A percentile compares a stretch with the other conserved stretches of the same genome.
Evolutionary conservation across 306 rosid species (phyloP).

Genomic region (Psophocarpus tetragonolobus): DNA sequence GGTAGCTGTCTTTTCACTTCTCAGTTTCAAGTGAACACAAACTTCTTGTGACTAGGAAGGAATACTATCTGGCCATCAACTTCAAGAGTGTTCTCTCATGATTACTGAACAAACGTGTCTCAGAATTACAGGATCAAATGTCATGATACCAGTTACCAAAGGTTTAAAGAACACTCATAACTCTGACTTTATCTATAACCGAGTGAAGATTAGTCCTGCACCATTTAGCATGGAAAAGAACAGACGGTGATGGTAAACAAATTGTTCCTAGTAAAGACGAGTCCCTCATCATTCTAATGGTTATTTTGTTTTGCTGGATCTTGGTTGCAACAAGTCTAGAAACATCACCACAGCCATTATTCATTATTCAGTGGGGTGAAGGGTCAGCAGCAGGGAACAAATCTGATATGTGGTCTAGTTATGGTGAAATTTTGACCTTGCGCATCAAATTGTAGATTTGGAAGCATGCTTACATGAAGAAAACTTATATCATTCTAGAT

Average conservation of each 20-base stretch:
- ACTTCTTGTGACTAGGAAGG: not conserved
- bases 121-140: conserved; percentile 9
- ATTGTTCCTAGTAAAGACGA: conserved; percentile 16
- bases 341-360: conserved; percentile 10
- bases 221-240: not conserved
- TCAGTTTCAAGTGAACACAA: conserved; percentile 8
- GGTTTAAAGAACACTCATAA: conserved; percentile 10
- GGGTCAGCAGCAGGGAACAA: conserved; percentile 18
- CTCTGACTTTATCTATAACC: conserved; percentile 11
- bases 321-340: not conserved
- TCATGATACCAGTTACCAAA: not conserved
- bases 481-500: conserved; percentile 15
- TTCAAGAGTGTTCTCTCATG: not conserved
- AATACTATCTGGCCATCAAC: not conserved
- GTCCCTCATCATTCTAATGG: conserved; percentile 4
- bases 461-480: not conserved
- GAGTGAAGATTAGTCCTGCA: conserved; percentile 5
- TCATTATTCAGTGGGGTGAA: not conserved
- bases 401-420: conserved; percentile 17
- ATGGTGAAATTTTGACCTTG: conserved; percentile 32
- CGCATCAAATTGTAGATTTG: conserved; percentile 20
- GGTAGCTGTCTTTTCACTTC: conserved; percentile 29
- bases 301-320: conserved; percentile 1
- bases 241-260: conserved; percentile 2
- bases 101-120: not conserved